Evolutionary conservation across 805 yeast genomes (phyloP), one percentile per base, ranked within the genome.

Genomic region (Starmera quercuum): DNA sequence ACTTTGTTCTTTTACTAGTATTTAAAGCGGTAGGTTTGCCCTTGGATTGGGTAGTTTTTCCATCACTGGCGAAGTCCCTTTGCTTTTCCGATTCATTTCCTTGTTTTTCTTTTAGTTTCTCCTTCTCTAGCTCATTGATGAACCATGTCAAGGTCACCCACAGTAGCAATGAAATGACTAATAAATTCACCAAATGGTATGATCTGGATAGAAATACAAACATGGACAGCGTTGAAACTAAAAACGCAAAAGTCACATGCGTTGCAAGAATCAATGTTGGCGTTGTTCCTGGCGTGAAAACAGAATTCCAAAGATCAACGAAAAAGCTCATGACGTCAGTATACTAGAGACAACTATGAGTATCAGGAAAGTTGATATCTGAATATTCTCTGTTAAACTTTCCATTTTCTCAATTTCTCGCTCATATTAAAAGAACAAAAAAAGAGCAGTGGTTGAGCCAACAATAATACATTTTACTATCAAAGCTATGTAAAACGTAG

Each of bases 101-200:
- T 25, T 40, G 36, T 18, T 47, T 42, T 37, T 45, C 49, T 36
- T 44, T 43, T 35, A 62, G 64, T 36, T 63, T 61, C 4, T 44
- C 52, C 35, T 66, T 63, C 14, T 62, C 56, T 49, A 86, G 54
- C 57, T 88, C 97, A 9, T 56, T 53, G 11, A 88, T 73, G 51
- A 90, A 92, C 98, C 98, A 92, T 11, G 87, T 73, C 33, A 90
- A 78, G 1, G 83, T 68, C 0, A 66, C 80, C 83, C 95, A 92
- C 17, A 92, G 64, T 14, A 76, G 60, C 7, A 71, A 35, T 0
- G 90, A 75, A 32, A 86, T 68, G 17, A 73, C 61, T 29, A 69
- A 50, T 40, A 79, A 49, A 38, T 73, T 55, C 47, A 77, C 56
- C 54, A 75, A 64, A 57, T 92, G 98, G 36, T 83, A 68, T 10